Percentiles rank a stretch among this genome's conserved stretches.
phyloP scores from a whole-genome alignment of 768 basidiomycete genomes.

The Fibroporia radiculosa region DNA sequence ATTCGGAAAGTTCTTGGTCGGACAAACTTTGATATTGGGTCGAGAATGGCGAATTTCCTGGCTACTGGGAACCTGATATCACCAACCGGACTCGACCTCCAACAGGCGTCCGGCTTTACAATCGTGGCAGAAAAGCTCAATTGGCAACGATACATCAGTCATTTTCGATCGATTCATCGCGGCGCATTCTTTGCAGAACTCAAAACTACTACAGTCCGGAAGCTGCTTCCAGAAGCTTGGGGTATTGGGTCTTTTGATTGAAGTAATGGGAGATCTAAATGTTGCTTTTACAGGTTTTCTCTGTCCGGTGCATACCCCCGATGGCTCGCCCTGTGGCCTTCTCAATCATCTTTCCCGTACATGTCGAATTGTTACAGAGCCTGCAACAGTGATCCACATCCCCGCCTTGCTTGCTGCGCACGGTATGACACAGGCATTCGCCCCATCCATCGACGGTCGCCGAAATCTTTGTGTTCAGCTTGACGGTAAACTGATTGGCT shows the following conservation, averaged over 20 bases:
- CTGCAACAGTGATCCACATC: conserved; percentile 69
- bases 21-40: conserved; percentile 88
- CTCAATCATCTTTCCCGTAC: conserved; percentile 93
- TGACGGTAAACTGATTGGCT: conserved; percentile 93
- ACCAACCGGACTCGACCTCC: conserved; percentile 90
- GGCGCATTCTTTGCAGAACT: conserved; percentile 99
- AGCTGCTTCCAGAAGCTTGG: conserved; percentile 96
- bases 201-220: conserved; percentile 96
- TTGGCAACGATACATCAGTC: conserved; percentile 96
- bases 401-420: conserved; percentile 75
- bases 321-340: conserved; percentile 95
- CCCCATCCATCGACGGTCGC: conserved; percentile 71
- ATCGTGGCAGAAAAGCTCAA: conserved; percentile 99
- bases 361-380: conserved; percentile 81
- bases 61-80: conserved; percentile 96
- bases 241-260: conserved; percentile 38
- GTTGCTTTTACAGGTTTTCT: conserved; percentile 63
- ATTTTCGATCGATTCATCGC: conserved; percentile 97
- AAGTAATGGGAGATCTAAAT: neutral
- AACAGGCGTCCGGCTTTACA: conserved; percentile 97
- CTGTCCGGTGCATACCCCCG: conserved; percentile 98
- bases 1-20: conserved; percentile 66
- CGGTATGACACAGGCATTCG: conserved; percentile 92
- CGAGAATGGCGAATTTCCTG: conserved; percentile 86
- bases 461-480: conserved; percentile 85